Conservation (phyloP, 768 basidiomycete species). For the Suillus subluteus region DNA sequence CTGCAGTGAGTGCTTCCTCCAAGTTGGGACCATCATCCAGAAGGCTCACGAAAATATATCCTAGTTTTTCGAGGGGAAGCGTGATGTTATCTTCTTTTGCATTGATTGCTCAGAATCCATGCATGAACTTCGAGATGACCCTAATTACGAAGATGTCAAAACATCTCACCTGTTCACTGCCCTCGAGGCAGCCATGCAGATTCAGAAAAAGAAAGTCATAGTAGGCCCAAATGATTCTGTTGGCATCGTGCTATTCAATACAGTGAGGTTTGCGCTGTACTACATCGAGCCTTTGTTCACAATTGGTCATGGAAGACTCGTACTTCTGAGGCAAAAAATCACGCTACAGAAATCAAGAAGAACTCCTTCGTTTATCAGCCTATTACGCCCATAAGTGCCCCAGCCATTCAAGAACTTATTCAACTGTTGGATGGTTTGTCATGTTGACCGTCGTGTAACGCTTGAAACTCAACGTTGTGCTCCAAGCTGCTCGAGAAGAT, state of each 20-base stretch:
- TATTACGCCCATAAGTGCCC: conserved; percentile 76
- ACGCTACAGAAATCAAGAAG: conserved; percentile 64
- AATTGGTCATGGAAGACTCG: conserved; percentile 22
- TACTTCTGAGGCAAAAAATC: conserved; percentile 37
- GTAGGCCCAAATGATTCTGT: conserved; percentile 87
- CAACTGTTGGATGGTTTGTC: conserved; percentile 73
- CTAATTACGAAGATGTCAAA: conserved; percentile 63
- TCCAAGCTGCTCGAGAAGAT: conserved; percentile 66
- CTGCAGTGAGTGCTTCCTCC: conserved; percentile 47
- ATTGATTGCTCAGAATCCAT: conserved; percentile 94
- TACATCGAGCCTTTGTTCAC: neutral
- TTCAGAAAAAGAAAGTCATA: conserved; percentile 89
- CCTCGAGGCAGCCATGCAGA: conserved; percentile 81
- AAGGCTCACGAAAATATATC: neutral
- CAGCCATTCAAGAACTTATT: conserved; percentile 79
- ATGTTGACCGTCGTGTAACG: neutral
- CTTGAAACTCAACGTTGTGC: conserved; percentile 11
- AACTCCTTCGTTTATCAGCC: conserved; percentile 75
- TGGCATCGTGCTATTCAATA: conserved; percentile 92
- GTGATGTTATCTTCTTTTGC: conserved; percentile 92
- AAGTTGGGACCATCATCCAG: conserved; percentile 3
- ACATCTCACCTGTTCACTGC: conserved; percentile 80
- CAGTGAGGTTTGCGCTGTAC: conserved; percentile 53
- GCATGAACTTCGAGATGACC: conserved; percentile 71
- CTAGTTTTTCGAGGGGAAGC: conserved; percentile 71